Evolutionary conservation across 192 early-diverging fungal species (phyloP), one percentile per base, ranked within the genome.

Genomic region (Backusella westeae): DNA sequence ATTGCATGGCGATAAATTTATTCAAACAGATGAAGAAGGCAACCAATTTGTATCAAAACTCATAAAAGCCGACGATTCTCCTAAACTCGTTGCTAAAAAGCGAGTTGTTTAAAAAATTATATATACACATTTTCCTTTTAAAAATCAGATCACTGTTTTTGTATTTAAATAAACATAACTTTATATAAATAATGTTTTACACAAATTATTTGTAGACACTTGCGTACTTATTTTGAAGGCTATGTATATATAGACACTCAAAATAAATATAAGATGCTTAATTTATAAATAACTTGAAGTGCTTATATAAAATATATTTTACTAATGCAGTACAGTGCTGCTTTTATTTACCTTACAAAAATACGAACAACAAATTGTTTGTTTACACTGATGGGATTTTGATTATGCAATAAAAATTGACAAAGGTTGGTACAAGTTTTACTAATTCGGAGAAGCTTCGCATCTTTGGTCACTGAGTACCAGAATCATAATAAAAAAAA

Each of bases 1-100:
- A 42, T 17, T 74, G 5, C 65, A 81, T 21, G 80, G 75, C 1
- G 74, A 77, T 53, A 74, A 56, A 15, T 81, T 71, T 75, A 59
- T 81, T 1, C 72, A 77, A 39, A 78, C 72, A 53, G 73, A 78
- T 67, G 76, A 81, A 65, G 76, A 81, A 49, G 80, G 80, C 1
- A 77, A 77, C 44, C 76, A 77, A 52, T 41, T 81, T 26, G 72
- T 71, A 39, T 46, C 70, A 63, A 81, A 81, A 46, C 69, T 81
- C 72, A 77, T 68, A 21, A 81, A 78, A 38, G 80, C 76, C 4
- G 56, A 73, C 21, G 66, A 77, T 3, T 44, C 69, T 39, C 67
- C 73, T 41, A 70, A 67, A 49, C 44, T 44, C 17, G 26, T 26
- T 71, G 3, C 56, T 29, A 63, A 23, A 12, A 63, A 63, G 56